These are phyloP conservation scores for Fusarium pilosicola DNA, from an alignment of 2,329 filamentous ascomycete genomes.

Conservation along the genomic window DNA sequence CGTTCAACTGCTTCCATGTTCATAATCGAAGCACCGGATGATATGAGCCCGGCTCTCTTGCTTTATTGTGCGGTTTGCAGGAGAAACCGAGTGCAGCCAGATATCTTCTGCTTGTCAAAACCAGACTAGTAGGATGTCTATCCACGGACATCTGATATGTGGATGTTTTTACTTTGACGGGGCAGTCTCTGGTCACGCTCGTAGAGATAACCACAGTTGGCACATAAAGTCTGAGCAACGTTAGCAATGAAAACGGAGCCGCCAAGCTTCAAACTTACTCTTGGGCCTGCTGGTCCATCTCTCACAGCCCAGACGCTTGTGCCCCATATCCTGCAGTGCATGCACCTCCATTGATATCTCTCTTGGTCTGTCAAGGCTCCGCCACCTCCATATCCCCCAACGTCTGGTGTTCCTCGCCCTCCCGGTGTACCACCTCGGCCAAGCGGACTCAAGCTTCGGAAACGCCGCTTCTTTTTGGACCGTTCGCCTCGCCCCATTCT, in stretches of 20 bases:
- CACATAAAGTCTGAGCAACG: constrained; percentile 77
- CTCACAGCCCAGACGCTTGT: constrained; percentile 93
- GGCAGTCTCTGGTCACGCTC: constrained; percentile 88
- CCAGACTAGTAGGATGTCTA: constrained; percentile 41
- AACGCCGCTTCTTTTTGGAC: constrained; percentile 94
- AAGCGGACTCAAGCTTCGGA: constrained; percentile 85
- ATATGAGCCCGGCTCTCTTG: constrained; percentile 1
- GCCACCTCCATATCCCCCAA: constrained; percentile 76
- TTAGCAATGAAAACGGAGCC: constrained; percentile 9
- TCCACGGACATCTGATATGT: constrained; percentile 48
- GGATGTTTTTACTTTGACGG: constrained; percentile 55
- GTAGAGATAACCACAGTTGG: constrained; percentile 90
- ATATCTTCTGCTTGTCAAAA: constrained; percentile 26
- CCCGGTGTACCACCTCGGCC: constrained; percentile 72
- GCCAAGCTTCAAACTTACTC: constrained; percentile 65
- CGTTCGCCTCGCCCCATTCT: constrained; percentile 91
- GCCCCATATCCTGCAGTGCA: constrained; percentile 88
- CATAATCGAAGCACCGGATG: background rate
- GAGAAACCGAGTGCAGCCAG: constrained; percentile 1
- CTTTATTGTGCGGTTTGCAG: constrained; percentile 15
- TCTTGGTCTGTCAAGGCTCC: constrained; percentile 79
- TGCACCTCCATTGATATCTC: constrained; percentile 85
- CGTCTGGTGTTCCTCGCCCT: constrained; percentile 83
- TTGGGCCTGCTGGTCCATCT: constrained; percentile 85
- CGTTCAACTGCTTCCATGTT: constrained; percentile 4